Evolutionary conservation across 257 asterid genomes (phyloP), one percentile per base, ranked within the genome.

Genomic region (Solanum chiquidenum): DNA sequence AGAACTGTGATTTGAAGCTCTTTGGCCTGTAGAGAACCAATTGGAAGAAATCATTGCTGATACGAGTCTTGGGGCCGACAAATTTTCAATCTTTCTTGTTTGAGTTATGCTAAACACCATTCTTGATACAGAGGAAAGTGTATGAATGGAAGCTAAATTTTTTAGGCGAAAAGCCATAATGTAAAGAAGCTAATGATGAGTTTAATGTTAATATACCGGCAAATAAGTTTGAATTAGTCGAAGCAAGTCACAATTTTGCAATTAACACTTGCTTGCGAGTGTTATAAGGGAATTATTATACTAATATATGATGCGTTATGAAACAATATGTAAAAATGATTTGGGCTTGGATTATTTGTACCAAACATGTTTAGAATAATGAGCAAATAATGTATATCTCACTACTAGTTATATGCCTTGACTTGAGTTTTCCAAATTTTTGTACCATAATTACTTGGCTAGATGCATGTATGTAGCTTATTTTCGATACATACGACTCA

Each of bases 81-180:
- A 29, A 68, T 85, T 33, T 42, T 68, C 87, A 64, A 75, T 23
- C 12, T 7, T 13, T 9, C 14, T 79, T 25, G 38, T 42, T 52
- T 46, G 82, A 49, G 23, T 40, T 82, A 58, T 87, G 87, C 21
- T 38, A 62, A 64, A 23, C 2, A 75, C 75, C 76, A 88, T 40
- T 37, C 87, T 33, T 23, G 87, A 83, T 75, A 86, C 68, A 12
- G 83, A 42, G 37, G 90, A 49, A 64, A 91, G 88, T 18, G 90
- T 64, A 44, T 84, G 86, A 88, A 88, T 55, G 46, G 83, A 37
- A 20, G 86, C 58, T 18, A 92, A 87, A 89, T 86, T 92, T 82
- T 88, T 88, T 55, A 88, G 9, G 75, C 92, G 77, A 71, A 6
- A 71, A 18, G 94, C 91, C 94, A 94, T 91, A 83, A 31, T 42